phyloP scores from a whole-genome alignment of 306 rosid genomes.

The Fagus crenata region DNA sequence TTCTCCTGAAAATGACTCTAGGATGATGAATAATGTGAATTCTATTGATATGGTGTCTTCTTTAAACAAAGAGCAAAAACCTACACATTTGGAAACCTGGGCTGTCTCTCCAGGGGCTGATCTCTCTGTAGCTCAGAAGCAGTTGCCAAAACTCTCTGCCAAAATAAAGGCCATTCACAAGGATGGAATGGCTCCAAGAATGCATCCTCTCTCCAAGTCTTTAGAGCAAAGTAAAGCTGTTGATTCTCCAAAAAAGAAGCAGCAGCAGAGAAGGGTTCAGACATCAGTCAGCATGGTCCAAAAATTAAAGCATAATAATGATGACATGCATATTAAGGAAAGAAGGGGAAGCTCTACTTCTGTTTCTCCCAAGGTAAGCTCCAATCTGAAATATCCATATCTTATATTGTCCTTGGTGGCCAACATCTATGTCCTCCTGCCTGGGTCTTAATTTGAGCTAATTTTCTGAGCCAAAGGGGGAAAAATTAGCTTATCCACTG shows the following conservation, averaged over 20 bases:
- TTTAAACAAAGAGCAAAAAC: conserved; percentile 13
- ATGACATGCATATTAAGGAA: conserved; percentile 25
- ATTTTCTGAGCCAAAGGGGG: not conserved
- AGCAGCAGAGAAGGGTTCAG: conserved; percentile 11
- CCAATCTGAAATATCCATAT: not conserved
- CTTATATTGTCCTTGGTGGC: conserved; percentile 1
- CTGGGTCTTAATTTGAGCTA: conserved; percentile 5
- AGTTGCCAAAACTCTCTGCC: conserved; percentile 17
- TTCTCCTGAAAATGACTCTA: not conserved
- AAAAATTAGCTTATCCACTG: not conserved
- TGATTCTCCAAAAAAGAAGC: conserved; percentile 22
- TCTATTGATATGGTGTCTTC: not conserved
- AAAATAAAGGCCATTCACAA: conserved; percentile 9
- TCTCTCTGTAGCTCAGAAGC: conserved; percentile 25
- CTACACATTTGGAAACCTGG: not conserved
- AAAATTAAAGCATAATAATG: conserved; percentile 25
- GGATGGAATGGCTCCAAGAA: conserved; percentile 21
- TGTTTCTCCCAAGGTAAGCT: conserved; percentile 34
- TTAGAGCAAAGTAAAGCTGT: conserved; percentile 11
- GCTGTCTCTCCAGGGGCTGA: conserved; percentile 11
- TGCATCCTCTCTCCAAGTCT: conserved; percentile 16
- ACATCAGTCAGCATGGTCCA: conserved; percentile 14
- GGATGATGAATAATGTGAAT: not conserved
- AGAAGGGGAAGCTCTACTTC: conserved; percentile 19
- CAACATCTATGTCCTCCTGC: conserved; percentile 1